phyloP scores from a whole-genome alignment of 805 yeast genomes.

The Soucietia sequanensis region DNA sequence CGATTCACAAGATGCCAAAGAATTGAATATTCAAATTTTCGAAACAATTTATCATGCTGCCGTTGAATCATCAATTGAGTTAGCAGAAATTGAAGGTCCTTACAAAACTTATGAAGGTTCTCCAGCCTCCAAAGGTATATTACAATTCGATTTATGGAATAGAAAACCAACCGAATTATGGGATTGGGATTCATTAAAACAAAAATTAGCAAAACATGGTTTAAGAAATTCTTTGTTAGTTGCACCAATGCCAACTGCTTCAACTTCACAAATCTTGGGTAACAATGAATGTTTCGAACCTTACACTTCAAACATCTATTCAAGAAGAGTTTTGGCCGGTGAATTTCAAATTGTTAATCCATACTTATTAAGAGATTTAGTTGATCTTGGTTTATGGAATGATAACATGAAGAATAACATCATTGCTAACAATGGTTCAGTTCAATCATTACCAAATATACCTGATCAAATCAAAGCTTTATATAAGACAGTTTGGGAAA shows the following conservation, averaged over 20 bases:
- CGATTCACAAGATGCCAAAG: conserved; percentile 56
- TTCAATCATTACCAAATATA: conserved; percentile 52
- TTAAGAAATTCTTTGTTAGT: conserved; percentile 58
- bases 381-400: conserved; percentile 58
- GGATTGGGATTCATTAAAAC: conserved; percentile 59
- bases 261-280: conserved; percentile 62
- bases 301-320: conserved; percentile 59
- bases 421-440: conserved; percentile 56
- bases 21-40: conserved; percentile 56
- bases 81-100: conserved; percentile 50
- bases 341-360: conserved; percentile 65
- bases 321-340: conserved; percentile 62
- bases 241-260: conserved; percentile 70
- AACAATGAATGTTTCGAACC: conserved; percentile 65
- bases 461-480: conserved; percentile 54
- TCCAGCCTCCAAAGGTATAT: conserved; percentile 56
- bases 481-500: conserved; percentile 64
- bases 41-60: conserved; percentile 64
- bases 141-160: conserved; percentile 59
- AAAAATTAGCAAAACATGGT: conserved; percentile 47
- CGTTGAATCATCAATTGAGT: conserved; percentile 55
- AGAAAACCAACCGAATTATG: conserved; percentile 57
- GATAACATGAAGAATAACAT: conserved; percentile 57
- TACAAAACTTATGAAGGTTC: conserved; percentile 54
- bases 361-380: conserved; percentile 55